These are phyloP conservation scores for Stevia rebaudiana DNA, from an alignment of 140 eudicot species.

Conservation along the genomic window DNA sequence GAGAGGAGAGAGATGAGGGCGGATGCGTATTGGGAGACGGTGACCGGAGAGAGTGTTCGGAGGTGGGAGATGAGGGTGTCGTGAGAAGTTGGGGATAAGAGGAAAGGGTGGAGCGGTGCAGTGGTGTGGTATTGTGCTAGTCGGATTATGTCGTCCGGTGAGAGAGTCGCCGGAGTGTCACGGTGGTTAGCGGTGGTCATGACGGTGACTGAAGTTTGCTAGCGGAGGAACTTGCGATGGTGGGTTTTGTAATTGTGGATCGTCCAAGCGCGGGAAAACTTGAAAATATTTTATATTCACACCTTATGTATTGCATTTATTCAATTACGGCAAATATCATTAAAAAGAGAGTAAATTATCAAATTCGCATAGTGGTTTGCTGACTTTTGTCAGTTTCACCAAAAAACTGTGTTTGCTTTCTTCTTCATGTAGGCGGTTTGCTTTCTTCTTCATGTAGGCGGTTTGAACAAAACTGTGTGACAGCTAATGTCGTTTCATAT, in stretches of 20 bases:
- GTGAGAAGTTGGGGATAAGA: slow-evolving; percentile 53
- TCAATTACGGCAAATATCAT: no score
- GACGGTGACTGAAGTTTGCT: slow-evolving; percentile 12
- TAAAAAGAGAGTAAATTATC: no score
- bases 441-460: no score
- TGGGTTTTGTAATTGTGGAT: slow-evolving; percentile 17
- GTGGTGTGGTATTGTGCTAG: slow-evolving; percentile 54
- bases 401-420: no score
- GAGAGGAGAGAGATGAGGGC: slow-evolving; percentile 55
- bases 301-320: no score
- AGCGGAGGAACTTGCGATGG: slow-evolving; percentile 1
- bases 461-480: no score
- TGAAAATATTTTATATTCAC: not conserved
- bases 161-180: slow-evolving; percentile 28
- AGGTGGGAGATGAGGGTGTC: slow-evolving; percentile 58
- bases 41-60: slow-evolving; percentile 46
- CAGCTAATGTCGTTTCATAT: no score
- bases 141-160: slow-evolving; percentile 51
- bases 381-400: no score
- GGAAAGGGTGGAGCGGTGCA: slow-evolving; percentile 46
- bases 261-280: slow-evolving; percentile 35
- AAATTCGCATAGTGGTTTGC: no score
- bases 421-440: no score
- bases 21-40: slow-evolving; percentile 55
- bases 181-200: slow-evolving; percentile 33